Base-by-base conservation (phyloP, 129 eudicot species). In the Escallonia rubra region DNA sequence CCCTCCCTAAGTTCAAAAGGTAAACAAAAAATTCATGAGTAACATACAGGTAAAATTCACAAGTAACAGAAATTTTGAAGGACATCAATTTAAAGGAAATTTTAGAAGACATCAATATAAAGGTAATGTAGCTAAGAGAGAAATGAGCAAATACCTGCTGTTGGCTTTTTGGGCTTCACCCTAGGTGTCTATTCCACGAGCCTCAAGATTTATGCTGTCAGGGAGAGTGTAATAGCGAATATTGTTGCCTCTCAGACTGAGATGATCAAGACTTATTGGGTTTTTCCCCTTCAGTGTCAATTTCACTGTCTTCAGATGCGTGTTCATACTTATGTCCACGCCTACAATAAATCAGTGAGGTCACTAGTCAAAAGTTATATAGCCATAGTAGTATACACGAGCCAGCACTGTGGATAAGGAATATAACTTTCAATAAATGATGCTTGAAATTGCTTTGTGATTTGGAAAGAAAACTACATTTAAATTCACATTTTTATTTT, bases 261-360 rank as follows among this genome's bases (percentile, higher is more conserved):
- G 72, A 72, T 89, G 96, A 70, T 89, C 96, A 53, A 89, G 82
- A 66, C 90, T 74, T 40, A 86, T 84, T 9, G 96, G 93, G 70
- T 89, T 89, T 68, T 86, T 86, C 70, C 96, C 96, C 62, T 86
- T 89, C 58, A 79, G 78, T 52, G 96, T 86, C 59, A 89, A 61
- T 79, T 89, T 89, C 67, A 89, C 93, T 15, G 93, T 83, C 82
- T 89, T 89, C 82, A 89, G 76, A 78, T 86, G 93, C 46, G 96
- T 86, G 83, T 89, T 89, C 96, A 89, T 89, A 81, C 96, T 89
- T 0, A 85, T 81, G 71, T 83, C 93, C 78, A 85, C 96, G 71
- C 96, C 91, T 88, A 69, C 47, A 61, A 12, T n/a, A 60, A 14
- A 51, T 7, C 50, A 74, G 2, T 41, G 62, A 40, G 34, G 12